phyloP scores from a whole-genome alignment of 2,329 filamentous ascomycete species.

The Venturia pyrina region DNA sequence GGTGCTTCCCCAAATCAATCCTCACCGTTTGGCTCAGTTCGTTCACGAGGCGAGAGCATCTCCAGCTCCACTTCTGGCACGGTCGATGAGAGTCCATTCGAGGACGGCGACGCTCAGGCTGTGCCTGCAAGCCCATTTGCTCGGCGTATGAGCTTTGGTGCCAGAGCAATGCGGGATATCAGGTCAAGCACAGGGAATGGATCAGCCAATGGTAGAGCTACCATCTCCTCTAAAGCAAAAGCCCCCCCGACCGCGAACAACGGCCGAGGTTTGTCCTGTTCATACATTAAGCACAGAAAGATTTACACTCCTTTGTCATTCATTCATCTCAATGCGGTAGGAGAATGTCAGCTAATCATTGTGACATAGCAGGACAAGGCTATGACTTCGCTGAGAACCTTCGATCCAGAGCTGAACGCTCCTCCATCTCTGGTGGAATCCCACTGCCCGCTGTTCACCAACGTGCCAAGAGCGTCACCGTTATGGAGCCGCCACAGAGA shows the following conservation, averaged over 20 bases:
- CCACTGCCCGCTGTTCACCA: constrained; percentile 39
- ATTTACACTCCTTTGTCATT: neutral
- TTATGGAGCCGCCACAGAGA: constrained; percentile 48
- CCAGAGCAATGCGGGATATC: constrained; percentile 64
- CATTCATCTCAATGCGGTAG: constrained; percentile 7
- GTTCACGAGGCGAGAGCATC: constrained; percentile 36
- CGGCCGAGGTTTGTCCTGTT: constrained; percentile 46
- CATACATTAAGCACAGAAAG: constrained; percentile 5
- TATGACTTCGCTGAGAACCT: constrained; percentile 98
- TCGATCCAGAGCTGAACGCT: constrained; percentile 79
- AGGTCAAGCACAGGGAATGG: constrained; percentile 17
- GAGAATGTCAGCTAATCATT: constrained; percentile 55
- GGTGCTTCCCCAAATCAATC: constrained; percentile 32
- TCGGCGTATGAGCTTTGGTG: constrained; percentile 83
- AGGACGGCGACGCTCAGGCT: constrained; percentile 50
- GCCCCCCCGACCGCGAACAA: constrained; percentile 43
- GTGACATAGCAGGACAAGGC: constrained; percentile 66
- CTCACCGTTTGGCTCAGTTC: constrained; percentile 30
- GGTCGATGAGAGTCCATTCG: constrained; percentile 40
- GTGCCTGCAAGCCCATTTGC: constrained; percentile 64
- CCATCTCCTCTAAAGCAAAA: constrained; percentile 32
- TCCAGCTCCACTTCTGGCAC: constrained; percentile 36
- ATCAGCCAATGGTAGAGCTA: constrained; percentile 44
- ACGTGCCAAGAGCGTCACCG: constrained; percentile 57
- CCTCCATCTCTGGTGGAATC: constrained; percentile 46